These are phyloP conservation scores for Acmispon strigosus DNA, from an alignment of 306 rosid species.

Conservation along the genomic window DNA sequence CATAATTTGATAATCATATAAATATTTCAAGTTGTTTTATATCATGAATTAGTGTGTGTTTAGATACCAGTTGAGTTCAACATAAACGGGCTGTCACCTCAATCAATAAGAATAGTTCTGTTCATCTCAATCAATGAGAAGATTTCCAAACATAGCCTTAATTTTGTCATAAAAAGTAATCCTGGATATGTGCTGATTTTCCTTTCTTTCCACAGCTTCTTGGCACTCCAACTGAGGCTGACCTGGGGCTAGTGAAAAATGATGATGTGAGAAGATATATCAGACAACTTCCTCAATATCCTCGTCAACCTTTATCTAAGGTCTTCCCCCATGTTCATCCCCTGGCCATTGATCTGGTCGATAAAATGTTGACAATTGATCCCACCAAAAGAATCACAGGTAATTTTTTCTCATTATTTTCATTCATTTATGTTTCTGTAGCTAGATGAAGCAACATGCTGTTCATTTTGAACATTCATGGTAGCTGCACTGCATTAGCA, in stretches of 20 bases:
- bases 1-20: background rate
- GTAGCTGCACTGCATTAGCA: background rate
- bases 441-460: background rate
- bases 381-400: constrained; percentile 92
- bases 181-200: constrained; percentile 27
- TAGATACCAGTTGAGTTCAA: no score
- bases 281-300: constrained; percentile 65
- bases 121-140: no score
- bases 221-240: constrained; percentile 95
- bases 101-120: no score
- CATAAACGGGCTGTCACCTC: no score
- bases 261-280: constrained; percentile 87
- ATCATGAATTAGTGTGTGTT: no score
- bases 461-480: constrained; percentile 5
- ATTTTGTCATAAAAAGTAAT: background rate
- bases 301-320: constrained; percentile 69
- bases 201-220: constrained; percentile 58
- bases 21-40: background rate
- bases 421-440: background rate
- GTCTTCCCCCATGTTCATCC: constrained; percentile 88
- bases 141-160: no score
- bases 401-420: constrained; percentile 29
- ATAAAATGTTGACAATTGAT: constrained; percentile 86
- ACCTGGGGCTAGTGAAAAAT: constrained; percentile 65
- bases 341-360: constrained; percentile 78